Evolutionary conservation across 2,329 filamentous ascomycete genomes (phyloP), one percentile per base, ranked within the genome.

Genomic region (Zymoseptoria passerinii): DNA sequence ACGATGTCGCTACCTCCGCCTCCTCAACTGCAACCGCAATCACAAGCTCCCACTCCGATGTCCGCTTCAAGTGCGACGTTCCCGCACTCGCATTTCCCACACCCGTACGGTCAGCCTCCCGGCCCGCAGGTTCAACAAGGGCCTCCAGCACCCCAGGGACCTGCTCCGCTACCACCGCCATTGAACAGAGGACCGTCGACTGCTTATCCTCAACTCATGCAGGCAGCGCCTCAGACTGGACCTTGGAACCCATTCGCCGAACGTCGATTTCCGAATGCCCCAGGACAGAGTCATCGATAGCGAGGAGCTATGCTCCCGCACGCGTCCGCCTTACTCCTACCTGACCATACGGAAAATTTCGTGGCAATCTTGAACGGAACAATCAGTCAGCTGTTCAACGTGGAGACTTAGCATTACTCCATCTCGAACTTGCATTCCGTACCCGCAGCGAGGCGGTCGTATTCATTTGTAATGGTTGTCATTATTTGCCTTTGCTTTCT

Each of bases 211-310:
- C 63, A 61, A 48, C 53, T 71, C 20, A 70, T 71, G 68, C 70
- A 71, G 52, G 67, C 69, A n/a, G 56, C 66, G 19, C 70, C 70
- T 13, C 65, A 67, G 49, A 71, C 69, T 20, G 70, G 70, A 23
- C 70, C 70, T 13, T 68, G 64, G 63, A 71, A 72, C 56, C 70
- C 70, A 8, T 72, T 69, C 54, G 67, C 67, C 28, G 61, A 67
- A 4, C 61, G 64, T 13, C 58, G 62, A 44, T 57, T 54, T 20
- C 19, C 35, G 13, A 44, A 13, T 44, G 35, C 35, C 16, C 35
- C 35, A 16, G 35, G 35, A n/a, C 35, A 10, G 35, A 44, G 10
- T 44, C 35, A 44, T 44, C 35, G 35, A 44, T 44, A 44, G 35
- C 35, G 16, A 44, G n/a, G 13, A 44, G 5, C 23, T 23, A 23